These are phyloP conservation scores for Zymoseptoria crescenta DNA, from an alignment of 2,329 filamentous ascomycete species.

Conservation along the genomic window DNA sequence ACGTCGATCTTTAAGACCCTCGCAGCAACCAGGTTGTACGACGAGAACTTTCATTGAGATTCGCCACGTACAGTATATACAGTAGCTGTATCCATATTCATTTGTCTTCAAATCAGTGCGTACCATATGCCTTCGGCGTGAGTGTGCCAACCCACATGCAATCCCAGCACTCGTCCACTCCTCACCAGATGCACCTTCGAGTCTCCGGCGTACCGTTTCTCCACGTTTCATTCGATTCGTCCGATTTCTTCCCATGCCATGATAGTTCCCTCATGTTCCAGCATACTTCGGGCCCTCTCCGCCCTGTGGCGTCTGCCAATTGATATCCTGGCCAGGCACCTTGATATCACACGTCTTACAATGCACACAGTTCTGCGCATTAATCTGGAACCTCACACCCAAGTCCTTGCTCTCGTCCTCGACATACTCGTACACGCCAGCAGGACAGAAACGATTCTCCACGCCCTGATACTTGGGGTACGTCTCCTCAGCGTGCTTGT, in stretches of 20 bases:
- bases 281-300: constrained; percentile 66
- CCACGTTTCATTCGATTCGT: too few relatives aligned
- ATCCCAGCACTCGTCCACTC: not conserved
- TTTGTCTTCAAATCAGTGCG: not conserved
- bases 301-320: constrained; percentile 80
- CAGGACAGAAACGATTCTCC: constrained; percentile 94
- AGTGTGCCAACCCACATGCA: not conserved
- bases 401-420: constrained; percentile 81
- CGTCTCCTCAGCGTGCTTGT: constrained; percentile 72
- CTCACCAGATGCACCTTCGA: not conserved
- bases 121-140: not conserved
- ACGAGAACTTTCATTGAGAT: not conserved
- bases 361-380: constrained; percentile 95
- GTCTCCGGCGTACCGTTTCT: not conserved
- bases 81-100: not conserved
- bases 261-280: constrained; percentile 38
- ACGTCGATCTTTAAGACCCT: too few relatives aligned
- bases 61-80: not conserved
- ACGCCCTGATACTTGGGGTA: constrained; percentile 86
- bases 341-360: constrained; percentile 99
- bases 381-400: constrained; percentile 95
- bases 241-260: too few relatives aligned
- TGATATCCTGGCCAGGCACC: constrained; percentile 92
- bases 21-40: too few relatives aligned
- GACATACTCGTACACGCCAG: constrained; percentile 95